Conservation (phyloP, 192 early-diverging fungal genomes). For the Thamnidium elegans region DNA sequence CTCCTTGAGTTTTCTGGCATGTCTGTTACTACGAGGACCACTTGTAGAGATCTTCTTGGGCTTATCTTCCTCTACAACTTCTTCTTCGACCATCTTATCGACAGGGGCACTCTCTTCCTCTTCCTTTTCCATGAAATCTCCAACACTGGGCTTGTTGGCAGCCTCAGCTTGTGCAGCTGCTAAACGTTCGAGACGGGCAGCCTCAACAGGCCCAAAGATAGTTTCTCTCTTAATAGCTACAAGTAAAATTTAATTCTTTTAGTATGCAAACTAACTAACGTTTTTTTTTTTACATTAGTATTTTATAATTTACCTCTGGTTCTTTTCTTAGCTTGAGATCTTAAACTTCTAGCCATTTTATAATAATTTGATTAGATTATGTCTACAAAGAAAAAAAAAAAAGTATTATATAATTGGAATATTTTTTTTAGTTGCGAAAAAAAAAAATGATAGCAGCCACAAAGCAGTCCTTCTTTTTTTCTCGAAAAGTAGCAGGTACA, state of each 20-base stretch:
- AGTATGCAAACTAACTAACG: neutral
- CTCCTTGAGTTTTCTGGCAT: slow-evolving; percentile 22
- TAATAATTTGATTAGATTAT: slow-evolving; percentile 2
- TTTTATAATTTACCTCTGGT: slow-evolving; percentile 16
- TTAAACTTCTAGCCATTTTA: slow-evolving; percentile 34
- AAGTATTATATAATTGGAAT: neutral
- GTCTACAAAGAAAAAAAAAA: slow-evolving; percentile 8
- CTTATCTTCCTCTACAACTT: slow-evolving; percentile 14
- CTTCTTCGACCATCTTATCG: slow-evolving; percentile 31
- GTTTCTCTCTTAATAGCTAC: slow-evolving; percentile 56
- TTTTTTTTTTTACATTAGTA: neutral
- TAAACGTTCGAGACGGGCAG: slow-evolving; percentile 46
- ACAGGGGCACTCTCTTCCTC: slow-evolving; percentile 16
- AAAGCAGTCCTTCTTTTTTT: neutral
- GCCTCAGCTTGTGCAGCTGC: slow-evolving; percentile 35
- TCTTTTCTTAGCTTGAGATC: slow-evolving; percentile 32
- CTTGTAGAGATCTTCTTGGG: slow-evolving; percentile 49
- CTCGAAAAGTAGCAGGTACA: too few relatives aligned
- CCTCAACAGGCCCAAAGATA: slow-evolving; percentile 54
- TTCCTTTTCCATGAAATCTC: slow-evolving; percentile 17
- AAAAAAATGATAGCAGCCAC: slow-evolving; percentile 5
- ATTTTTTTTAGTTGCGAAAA: slow-evolving; percentile 11
- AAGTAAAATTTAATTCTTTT: neutral
- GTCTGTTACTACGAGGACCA: slow-evolving; percentile 34
- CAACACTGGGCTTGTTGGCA: slow-evolving; percentile 21